Base-by-base conservation (phyloP, 768 basidiomycete genomes). In the Naganishia antarctica region DNA sequence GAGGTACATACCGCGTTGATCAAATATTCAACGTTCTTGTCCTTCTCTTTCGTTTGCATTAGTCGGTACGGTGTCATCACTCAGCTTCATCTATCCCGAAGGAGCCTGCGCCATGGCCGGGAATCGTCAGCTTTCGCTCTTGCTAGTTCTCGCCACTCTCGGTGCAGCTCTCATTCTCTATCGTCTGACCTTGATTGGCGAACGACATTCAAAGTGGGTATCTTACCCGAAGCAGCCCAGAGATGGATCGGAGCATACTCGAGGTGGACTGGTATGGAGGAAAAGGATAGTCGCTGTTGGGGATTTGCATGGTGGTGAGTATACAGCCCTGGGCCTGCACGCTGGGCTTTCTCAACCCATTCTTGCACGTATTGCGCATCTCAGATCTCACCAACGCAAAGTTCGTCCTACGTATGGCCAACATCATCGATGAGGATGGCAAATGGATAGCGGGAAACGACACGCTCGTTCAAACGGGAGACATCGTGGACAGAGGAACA, bases 381-480 rank as follows among this genome's bases (percentile, higher is more conserved):
- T 11, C 41, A 76, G 91, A 96, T 79, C 72, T 89, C 29, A 80
- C 81, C 0, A 94, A 93, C 74, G 87, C 91, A 12, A 83, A 83
- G 68, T 82, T 81, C 44, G 91, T 97, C 23, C 80, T 98, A 31
- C 81, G 86, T 37, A 91, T 91, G 81, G 84, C 90, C 1, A 81
- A 82, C 0, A 86, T 97, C 4, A 84, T 87, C 2, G 85, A 91
- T 70, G 82, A 83, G 12, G 71, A 82, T 6, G 86, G 86, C 1
- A 80, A 86, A 61, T 98, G 94, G 94, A 84, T 85, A 3, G 91
- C 89, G 4, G 80, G 87, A 29, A 83, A 87, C 0, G 88, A 91
- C 72, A 85, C 87, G 48, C 86, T 97, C 63, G 91, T 96, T 18
- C 94, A 98, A 80, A 96, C 92, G 0, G 93, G 92, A 2, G 92